Base-by-base conservation (phyloP, 2,329 filamentous ascomycete species). In the Nannizzia gypsea region DNA sequence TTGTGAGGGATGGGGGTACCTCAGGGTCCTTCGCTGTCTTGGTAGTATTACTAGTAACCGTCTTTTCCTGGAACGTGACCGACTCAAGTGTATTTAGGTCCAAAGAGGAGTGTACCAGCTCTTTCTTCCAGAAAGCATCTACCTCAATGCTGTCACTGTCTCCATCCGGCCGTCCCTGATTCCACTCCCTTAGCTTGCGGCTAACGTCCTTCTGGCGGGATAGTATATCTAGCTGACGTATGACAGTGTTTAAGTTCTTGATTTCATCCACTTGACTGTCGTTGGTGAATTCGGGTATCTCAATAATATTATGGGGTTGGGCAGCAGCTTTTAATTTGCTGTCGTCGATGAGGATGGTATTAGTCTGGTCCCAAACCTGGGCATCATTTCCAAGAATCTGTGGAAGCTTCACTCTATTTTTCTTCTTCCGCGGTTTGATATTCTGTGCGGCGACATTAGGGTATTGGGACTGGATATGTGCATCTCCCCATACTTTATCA, bases 281-380 rank as follows among this genome's bases (percentile, higher is more conserved):
- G 42, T 69, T 71, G 20, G 67, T 72, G 68, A 93, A 96, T 72
- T 95, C 90, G 0, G 90, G 88, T 22, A 97, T 80, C 64, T 85
- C 78, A 8, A 97, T 74, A 22, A 93, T 79, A 67, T 97, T 97
- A 74, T 83, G 82, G 0, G 93, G 93, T 72, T 99, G 89, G 59
- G 81, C 86, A 26, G 83, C 79, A 0, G 86, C 91, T 77, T 97
- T 99, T 67, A 91, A 80, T 0, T 74, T 67, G 31, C 86, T 89
- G 73, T 97, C 93, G 66, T 99, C 93, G 42, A 97, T 84, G 26
- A 99, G 78, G 5, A 97, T 80, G 0, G 93, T 97, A 72, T 97
- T 95, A 57, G 80, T 80, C 74, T 96, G 90, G 66, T 85, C 81
- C 87, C 90, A 97, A 0, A 66, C 70, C 13, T 67, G 70, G 36